Evolutionary conservation across 2,329 filamentous ascomycete species (phyloP), one percentile per base, ranked within the genome.

Genomic region (Aspergillus neotritici): DNA sequence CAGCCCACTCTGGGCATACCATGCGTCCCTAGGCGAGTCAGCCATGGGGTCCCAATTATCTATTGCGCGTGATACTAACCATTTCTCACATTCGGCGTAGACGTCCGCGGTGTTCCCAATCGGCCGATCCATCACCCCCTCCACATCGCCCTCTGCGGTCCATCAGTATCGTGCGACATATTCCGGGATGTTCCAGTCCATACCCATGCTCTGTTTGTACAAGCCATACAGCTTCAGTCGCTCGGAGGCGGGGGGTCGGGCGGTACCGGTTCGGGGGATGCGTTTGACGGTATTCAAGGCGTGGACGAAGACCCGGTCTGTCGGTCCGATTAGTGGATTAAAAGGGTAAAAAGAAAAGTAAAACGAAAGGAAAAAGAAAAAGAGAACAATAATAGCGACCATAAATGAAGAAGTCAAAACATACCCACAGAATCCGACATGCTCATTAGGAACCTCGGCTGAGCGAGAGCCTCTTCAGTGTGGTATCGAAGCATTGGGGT

Each of bases 231-330:
- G 84, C 46, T 86, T 86, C 56, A 98, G 76, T 45, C 93, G 84
- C 61, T 94, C 90, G 48, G 78, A 74, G 2, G 89, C 80, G 37
- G 93, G 93, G 35, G 93, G 93, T 50, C 93, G 85, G 50, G 87
- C 82, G 40, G 88, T 88, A 51, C 93, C 91, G 13, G 90, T 95
- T 62, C 93, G 91, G 56, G 87, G 87, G 57, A 98, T 94, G 70
- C 94, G 94, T 70, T 96, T 96, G 60, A 98, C 91, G 16, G 93
- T 97, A 72, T 95, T 96, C 68, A 98, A 85, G 53, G 93, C 93
- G 80, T 98, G 91, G 66, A 94, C 91, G 69, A 98, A 98, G 63
- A 98, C 93, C 70, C 93, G 86, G 73, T 98, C 93, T 97, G 51
- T 5, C n/a, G 29, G 25, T 17, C 33, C 35, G 46, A 17, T 28